Evolutionary conservation across 345 rosid species (phyloP).

Genomic region (Reutealis trisperma): DNA sequence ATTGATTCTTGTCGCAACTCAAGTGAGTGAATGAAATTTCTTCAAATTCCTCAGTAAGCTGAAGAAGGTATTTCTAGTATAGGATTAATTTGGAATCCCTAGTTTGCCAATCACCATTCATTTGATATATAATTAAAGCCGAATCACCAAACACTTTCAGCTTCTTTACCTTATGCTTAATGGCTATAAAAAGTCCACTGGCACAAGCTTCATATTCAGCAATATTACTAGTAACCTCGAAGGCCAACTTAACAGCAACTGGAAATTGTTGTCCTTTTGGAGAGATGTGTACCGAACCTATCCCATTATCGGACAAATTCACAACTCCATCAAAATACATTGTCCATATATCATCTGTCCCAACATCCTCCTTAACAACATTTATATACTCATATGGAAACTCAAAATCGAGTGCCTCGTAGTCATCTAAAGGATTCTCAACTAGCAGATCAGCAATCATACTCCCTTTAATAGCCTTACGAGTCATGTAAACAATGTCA

Average conservation of each 20-base stretch:
- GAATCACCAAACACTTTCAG: not conserved
- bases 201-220: not conserved
- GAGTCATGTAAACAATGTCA: too few species aligned
- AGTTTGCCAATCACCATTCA: not conserved
- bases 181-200: accelerated
- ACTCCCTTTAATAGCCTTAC: not conserved
- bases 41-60: not conserved
- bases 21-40: not conserved
- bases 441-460: not conserved
- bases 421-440: not conserved
- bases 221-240: too few species aligned
- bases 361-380: too few species aligned
- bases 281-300: not conserved
- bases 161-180: not conserved
- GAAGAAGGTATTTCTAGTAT: not conserved
- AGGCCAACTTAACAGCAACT: accelerated
- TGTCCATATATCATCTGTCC: too few species aligned
- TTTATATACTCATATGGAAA: not conserved
- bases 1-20: not conserved
- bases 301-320: not conserved
- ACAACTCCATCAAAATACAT: not conserved
- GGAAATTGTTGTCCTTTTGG: not conserved
- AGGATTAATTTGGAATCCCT: not conserved
- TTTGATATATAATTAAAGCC: not conserved
- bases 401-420: not conserved